phyloP scores from a whole-genome alignment of 257 asterid genomes.

The Buddleja alternifolia region DNA sequence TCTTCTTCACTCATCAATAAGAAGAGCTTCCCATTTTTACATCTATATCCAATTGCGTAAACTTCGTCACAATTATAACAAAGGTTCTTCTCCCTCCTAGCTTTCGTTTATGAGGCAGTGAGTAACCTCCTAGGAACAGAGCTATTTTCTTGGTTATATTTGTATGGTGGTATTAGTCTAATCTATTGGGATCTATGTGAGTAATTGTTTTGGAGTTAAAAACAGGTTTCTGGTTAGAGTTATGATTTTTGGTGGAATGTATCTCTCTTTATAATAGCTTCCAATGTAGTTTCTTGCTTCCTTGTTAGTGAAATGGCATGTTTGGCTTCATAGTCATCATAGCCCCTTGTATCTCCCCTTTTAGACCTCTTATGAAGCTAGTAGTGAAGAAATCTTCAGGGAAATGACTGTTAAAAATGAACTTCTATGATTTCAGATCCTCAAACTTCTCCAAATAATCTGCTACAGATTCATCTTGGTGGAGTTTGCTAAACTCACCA shows the following conservation, averaged over 20 bases:
- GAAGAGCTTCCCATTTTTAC: neutral
- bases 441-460: neutral
- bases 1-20: neutral
- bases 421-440: neutral
- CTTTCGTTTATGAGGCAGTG: neutral
- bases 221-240: no score
- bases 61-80: slow-evolving; percentile 12
- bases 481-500: slow-evolving; percentile 1
- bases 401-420: neutral
- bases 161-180: no score
- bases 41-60: neutral
- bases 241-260: no score
- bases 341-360: neutral
- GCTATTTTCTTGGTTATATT: no score
- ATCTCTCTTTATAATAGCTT: no score
- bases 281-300: no score
- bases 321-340: no score
- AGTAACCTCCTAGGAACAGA: neutral
- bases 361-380: neutral
- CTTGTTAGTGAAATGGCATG: no score
- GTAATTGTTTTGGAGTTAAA: no score
- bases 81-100: neutral
- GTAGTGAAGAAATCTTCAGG: neutral
- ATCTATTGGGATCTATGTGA: no score
- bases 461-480: neutral